Conservation (phyloP, 2,329 filamentous ascomycete species). For the Zymoseptoria passerinii region DNA sequence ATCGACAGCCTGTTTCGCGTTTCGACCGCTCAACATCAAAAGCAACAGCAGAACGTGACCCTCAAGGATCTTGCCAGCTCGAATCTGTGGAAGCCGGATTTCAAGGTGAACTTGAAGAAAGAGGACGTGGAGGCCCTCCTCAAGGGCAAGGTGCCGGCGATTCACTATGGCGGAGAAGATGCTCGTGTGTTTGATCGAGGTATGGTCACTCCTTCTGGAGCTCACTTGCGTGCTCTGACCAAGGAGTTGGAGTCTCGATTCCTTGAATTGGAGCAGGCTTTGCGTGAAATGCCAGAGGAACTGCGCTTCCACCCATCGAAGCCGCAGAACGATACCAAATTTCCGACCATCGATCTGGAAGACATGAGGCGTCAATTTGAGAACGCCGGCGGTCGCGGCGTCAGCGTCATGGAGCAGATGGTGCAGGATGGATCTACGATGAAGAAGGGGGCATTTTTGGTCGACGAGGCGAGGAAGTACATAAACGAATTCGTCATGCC, state of each 20-base stretch:
- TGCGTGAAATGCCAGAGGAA: conserved; percentile 36
- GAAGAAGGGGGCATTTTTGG: conserved; percentile 32
- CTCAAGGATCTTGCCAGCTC: conserved; percentile 22
- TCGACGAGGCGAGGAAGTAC: conserved; percentile 31
- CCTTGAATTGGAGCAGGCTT: conserved; percentile 55
- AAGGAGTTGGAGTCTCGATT: conserved; percentile 62
- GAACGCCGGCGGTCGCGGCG: conserved; percentile 22
- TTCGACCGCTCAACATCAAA: conserved; percentile 22
- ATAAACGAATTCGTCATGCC: conserved; percentile 34
- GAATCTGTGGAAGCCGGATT: conserved; percentile 23
- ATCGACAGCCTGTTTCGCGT: conserved; percentile 29
- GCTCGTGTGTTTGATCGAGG: conserved; percentile 45
- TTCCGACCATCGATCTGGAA: conserved; percentile 27
- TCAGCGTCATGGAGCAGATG: conserved; percentile 32
- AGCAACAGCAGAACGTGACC: conserved; percentile 22
- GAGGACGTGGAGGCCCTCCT: conserved; percentile 39
- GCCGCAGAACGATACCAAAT: conserved; percentile 25
- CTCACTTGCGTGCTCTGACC: conserved; percentile 64
- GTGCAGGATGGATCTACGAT: conserved; percentile 29
- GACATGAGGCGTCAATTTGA: conserved; percentile 23
- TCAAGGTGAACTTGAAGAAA: conserved; percentile 29
- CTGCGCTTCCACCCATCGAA: conserved; percentile 23
- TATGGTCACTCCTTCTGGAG: conserved; percentile 66
- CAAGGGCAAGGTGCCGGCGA: conserved; percentile 47
- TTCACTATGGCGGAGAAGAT: conserved; percentile 37